Base-by-base conservation (phyloP, 2,329 filamentous ascomycete genomes). In the Fusarium sp. region DNA sequence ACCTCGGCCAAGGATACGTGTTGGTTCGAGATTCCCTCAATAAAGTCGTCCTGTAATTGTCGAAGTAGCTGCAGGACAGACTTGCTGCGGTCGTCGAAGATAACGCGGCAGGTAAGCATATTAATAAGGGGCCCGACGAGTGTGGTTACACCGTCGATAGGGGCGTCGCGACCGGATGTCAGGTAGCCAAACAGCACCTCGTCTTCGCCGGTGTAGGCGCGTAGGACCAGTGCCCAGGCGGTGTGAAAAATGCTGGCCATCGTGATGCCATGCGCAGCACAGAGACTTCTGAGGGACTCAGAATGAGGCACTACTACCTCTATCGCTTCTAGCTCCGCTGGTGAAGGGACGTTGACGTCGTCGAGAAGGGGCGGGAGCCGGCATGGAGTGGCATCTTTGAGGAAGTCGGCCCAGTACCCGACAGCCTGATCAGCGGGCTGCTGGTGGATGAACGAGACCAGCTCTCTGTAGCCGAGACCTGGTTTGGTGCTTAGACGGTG, bases 221-320 rank as follows among this genome's bases (percentile, higher is more conserved):
- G 44, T 23, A 58, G 23, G 44, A 58, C 23, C 26, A 58, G 33
- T 5, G 55, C 55, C 55, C 55, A 58, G 26, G 55, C 55, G 7
- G 55, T n/a, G 6, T 58, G 55, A 30, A 58, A 48, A 3, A 58
- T 35, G 18, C n/a, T 58, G 35, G 55, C 44, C 44, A 58, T 49
- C 11, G 55, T 58, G 13, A 58, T 26, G 11, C 54, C 48, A 26
- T 52, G 26, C 15, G 18, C 37, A 23, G 49, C 17, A 38, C 48
- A 52, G 33, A 52, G 48, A 26, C n/a, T 11, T 52, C 48, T 26
- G 10, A 52, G 20, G 5, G 33, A 23, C 6, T 27, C 12, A 9
- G 48, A 35, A 37, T 23, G 3, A 38, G 48, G 33, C 20, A 52
- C 48, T 14, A 37, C 32, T 37, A 52, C 35, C 17, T 52, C 48